Percentiles rank a stretch among this genome's conserved stretches.
phyloP scores from a whole-genome alignment of 148 eudicot species.

The Limonium bicolor region DNA sequence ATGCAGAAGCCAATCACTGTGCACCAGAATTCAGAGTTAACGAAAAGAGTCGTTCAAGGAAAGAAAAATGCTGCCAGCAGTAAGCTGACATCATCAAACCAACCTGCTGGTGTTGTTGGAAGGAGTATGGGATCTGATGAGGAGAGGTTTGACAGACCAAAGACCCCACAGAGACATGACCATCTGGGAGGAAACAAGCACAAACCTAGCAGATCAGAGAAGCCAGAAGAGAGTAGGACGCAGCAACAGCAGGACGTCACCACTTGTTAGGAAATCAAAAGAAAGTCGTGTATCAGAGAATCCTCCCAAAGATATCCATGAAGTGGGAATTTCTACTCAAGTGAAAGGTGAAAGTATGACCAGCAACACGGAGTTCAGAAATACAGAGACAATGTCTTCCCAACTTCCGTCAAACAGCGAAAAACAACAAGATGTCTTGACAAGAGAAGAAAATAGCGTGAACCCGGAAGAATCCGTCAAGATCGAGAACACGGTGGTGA shows the following conservation, averaged over 20 bases:
- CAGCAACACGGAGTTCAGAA: too few relatives aligned
- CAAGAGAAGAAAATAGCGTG: too few relatives aligned
- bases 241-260: too few relatives aligned
- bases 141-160: constrained; percentile 11
- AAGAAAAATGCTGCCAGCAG: constrained; percentile 10
- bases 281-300: constrained; percentile 8
- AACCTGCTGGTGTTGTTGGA: too few relatives aligned
- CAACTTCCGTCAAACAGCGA: constrained; percentile 13
- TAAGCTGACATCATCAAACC: too few relatives aligned
- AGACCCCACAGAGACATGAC: constrained; percentile 11
- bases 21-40: neutral
- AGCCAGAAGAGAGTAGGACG: constrained; percentile 15
- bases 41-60: constrained; percentile 9
- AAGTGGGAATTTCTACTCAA: constrained; percentile 11
- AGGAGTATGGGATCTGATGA: constrained; percentile 16
- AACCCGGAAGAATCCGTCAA: too few relatives aligned
- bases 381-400: too few relatives aligned
- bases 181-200: constrained; percentile 27
- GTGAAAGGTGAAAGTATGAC: constrained; percentile 10
- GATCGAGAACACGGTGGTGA: too few relatives aligned
- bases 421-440: too few relatives aligned
- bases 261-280: constrained; percentile 15
- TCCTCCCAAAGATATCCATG: constrained; percentile 13
- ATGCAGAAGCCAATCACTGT: neutral
- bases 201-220: constrained; percentile 18